A percentile compares a stretch with the other conserved stretches of the same genome.
Conservation (phyloP, 352 stramenopile genomes). For the Chrysophaeum taylorii region DNA sequence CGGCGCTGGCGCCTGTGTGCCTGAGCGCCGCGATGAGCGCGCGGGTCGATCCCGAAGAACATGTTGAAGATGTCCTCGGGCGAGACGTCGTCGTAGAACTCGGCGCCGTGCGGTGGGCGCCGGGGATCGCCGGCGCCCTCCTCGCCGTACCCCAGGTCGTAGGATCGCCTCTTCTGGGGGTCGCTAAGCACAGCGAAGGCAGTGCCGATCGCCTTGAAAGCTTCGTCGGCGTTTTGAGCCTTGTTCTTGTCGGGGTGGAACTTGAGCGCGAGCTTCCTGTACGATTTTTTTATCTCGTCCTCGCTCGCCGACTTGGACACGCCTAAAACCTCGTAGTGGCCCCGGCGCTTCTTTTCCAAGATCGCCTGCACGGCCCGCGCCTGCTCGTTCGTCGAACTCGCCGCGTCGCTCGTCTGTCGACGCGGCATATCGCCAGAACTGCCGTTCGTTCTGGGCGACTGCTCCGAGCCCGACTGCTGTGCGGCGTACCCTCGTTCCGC, state of each 20-base stretch:
- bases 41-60: conserved; percentile 50
- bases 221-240: conserved; percentile 85
- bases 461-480: not conserved
- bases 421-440: too few relatives aligned
- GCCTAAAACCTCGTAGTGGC: conserved; percentile 64
- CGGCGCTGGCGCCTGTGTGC: not conserved
- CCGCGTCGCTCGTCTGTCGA: not conserved
- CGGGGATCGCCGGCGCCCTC: conserved; percentile 48
- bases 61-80: conserved; percentile 67
- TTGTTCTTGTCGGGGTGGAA: conserved; percentile 88
- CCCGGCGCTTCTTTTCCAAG: conserved; percentile 37
- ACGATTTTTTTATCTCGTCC: conserved; percentile 68
- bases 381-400: conserved; percentile 40
- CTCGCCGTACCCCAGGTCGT: conserved; percentile 52
- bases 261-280: conserved; percentile 66
- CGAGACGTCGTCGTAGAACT: conserved; percentile 38
- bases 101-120: conserved; percentile 20
- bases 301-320: conserved; percentile 46
- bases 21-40: conserved; percentile 26
- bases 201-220: conserved; percentile 86
- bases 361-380: conserved; percentile 42
- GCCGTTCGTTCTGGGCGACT: too few relatives aligned
- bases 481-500: too few relatives aligned
- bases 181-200: conserved; percentile 73
- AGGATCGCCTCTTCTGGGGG: conserved; percentile 46